These are phyloP conservation scores for Sporothrix schenckii DNA, from an alignment of 2,329 filamentous ascomycete genomes.

Conservation along the genomic window DNA sequence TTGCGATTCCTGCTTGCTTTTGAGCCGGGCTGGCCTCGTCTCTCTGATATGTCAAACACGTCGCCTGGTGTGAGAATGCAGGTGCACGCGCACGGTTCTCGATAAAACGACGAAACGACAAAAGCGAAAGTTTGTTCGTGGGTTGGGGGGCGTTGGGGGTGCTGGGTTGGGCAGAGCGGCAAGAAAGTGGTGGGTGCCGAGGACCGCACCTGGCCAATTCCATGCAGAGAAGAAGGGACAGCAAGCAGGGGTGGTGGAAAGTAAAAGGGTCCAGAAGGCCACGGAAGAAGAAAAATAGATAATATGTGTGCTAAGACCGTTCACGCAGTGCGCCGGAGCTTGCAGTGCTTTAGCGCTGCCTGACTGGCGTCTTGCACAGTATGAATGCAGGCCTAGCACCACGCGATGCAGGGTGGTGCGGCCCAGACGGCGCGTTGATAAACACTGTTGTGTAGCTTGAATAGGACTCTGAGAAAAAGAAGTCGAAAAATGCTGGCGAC, in stretches of 20 bases:
- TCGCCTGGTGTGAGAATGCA: conserved; percentile 7
- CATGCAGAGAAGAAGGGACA: background rate
- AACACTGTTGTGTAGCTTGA: background rate
- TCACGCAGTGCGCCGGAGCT: conserved; percentile 29
- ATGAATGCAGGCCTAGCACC: conserved; percentile 5
- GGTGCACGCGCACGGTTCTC: conserved; percentile 11
- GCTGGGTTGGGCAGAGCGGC: conserved; percentile 1
- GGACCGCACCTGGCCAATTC: conserved; percentile 9
- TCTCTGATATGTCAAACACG: background rate
- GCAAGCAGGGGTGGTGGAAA: background rate
- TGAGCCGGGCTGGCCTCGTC: conserved; percentile 9
- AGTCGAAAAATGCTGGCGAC: conserved; percentile 5
- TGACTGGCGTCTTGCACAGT: conserved; percentile 26
- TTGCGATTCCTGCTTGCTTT: background rate
- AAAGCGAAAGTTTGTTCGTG: background rate
- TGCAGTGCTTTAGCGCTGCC: conserved; percentile 28
- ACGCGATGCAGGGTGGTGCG: conserved; percentile 13
- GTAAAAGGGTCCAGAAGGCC: conserved; percentile 19
- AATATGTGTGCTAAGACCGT: background rate
- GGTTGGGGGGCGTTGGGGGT: background rate
- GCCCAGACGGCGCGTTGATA: background rate
- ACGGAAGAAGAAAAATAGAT: background rate
- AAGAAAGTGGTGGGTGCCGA: conserved; percentile 2
- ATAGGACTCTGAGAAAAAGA: background rate
- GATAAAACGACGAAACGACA: background rate